Evolutionary conservation across 192 early-diverging fungal species (phyloP).

Genomic region (Oehlia diaphana): DNA sequence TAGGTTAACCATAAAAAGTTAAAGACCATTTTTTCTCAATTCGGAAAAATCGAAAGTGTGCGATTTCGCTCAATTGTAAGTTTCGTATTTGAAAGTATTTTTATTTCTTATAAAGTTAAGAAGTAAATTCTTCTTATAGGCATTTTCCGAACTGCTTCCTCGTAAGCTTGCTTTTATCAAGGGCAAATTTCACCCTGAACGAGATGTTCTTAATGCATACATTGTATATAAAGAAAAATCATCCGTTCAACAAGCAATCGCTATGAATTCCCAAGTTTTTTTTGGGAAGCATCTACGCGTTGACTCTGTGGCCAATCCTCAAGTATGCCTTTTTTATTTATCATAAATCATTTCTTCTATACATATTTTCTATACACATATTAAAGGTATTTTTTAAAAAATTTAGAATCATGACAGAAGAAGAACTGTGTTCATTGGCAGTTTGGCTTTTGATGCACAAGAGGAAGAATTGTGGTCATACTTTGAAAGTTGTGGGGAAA

Average conservation of each 20-base stretch:
- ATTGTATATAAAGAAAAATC: conserved; percentile 73
- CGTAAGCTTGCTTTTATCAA: conserved; percentile 83
- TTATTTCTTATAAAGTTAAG: too few species aligned
- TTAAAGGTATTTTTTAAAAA: neutral
- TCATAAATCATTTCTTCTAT: neutral
- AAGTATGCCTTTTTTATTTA: conserved; percentile 33
- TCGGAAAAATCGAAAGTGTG: conserved; percentile 79
- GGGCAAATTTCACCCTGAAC: conserved; percentile 80
- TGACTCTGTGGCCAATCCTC: conserved; percentile 57
- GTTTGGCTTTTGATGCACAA: conserved; percentile 68
- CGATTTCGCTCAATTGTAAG: conserved; percentile 88
- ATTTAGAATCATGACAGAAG: conserved; percentile 68
- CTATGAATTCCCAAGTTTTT: conserved; percentile 80
- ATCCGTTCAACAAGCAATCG: conserved; percentile 60
- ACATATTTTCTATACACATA: neutral
- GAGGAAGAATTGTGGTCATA: conserved; percentile 73
- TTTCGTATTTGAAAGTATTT: conserved; percentile 15
- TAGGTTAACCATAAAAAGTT: conserved; percentile 66
- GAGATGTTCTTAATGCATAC: conserved; percentile 88
- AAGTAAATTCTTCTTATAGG: conserved; percentile 10
- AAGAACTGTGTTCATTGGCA: conserved; percentile 75
- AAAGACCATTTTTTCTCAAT: conserved; percentile 61
- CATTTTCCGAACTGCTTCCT: conserved; percentile 65
- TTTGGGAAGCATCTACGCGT: conserved; percentile 87
- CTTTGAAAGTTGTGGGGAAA: conserved; percentile 66